Evolutionary conservation across 2,329 filamentous ascomycete species (phyloP).

Genomic region (Exophiala lecanii-corni): DNA sequence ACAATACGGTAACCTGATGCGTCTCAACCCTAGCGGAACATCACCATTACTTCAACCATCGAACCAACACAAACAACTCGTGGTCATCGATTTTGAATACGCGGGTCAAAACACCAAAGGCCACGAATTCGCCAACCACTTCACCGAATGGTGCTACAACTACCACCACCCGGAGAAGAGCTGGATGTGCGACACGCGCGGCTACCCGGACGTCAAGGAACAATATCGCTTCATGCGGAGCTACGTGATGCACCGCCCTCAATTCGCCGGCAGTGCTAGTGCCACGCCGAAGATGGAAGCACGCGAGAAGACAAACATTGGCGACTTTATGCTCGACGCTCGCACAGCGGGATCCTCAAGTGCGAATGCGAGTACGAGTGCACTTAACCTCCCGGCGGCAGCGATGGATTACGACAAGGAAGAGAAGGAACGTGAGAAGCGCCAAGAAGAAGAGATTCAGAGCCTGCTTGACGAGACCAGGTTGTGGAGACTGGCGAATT

Average conservation of each 20-base stretch:
- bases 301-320: slow-evolving; percentile 25
- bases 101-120: slow-evolving; percentile 82
- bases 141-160: slow-evolving; percentile 97
- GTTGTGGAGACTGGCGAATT: slow-evolving; percentile 83
- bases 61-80: slow-evolving; percentile 91
- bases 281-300: slow-evolving; percentile 46
- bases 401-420: slow-evolving; percentile 33
- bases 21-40: slow-evolving; percentile 62
- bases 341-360: slow-evolving; percentile 28
- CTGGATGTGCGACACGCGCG: slow-evolving; percentile 62
- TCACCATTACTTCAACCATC: slow-evolving; percentile 83
- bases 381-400: not conserved
- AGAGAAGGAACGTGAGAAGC: slow-evolving; percentile 59
- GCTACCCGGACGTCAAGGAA: slow-evolving; percentile 73
- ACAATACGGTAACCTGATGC: slow-evolving; percentile 96
- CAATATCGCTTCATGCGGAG: slow-evolving; percentile 68
- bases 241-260: slow-evolving; percentile 77
- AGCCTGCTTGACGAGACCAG: slow-evolving; percentile 72
- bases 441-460: slow-evolving; percentile 62
- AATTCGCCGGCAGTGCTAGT: slow-evolving; percentile 52
- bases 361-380: not conserved
- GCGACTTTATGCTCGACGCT: slow-evolving; percentile 72
- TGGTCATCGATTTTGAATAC: slow-evolving; percentile 99
- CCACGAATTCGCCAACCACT: slow-evolving; percentile 95
- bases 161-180: slow-evolving; percentile 70